phyloP scores from a whole-genome alignment of 495 filamentous ascomycete genomes.

The Talaromyces thailandensis region DNA sequence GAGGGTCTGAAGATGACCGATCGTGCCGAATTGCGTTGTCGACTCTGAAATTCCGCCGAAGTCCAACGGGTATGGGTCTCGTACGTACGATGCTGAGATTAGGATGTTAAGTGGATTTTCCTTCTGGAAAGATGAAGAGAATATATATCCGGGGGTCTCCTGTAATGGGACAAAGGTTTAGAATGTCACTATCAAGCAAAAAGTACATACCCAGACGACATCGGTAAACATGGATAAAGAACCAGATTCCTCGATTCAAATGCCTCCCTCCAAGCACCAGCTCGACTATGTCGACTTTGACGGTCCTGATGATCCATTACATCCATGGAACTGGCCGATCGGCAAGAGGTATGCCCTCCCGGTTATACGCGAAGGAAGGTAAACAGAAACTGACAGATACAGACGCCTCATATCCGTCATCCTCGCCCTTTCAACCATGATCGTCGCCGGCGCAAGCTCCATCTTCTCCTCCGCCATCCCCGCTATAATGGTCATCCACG shows the following conservation, averaged over 20 bases:
- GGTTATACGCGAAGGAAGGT: neutral
- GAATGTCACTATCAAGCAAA: neutral
- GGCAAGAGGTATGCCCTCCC: constrained; percentile 7
- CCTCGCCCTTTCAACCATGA: constrained; percentile 13
- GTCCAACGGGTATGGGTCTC: neutral
- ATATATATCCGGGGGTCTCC: neutral
- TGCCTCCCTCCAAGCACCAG: neutral
- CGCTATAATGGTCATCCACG: constrained; percentile 7
- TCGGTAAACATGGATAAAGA: neutral
- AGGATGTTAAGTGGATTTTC: neutral
- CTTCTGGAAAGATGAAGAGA: neutral
- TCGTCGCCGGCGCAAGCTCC: constrained; percentile 13
- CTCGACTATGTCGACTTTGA: constrained; percentile 10
- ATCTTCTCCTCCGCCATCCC: constrained; percentile 14
- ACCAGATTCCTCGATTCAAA: neutral
- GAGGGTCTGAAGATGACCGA: neutral
- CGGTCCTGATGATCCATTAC: constrained; percentile 10
- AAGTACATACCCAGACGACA: neutral
- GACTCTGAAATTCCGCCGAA: neutral
- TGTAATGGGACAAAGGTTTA: neutral
- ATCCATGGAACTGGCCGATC: constrained; percentile 11
- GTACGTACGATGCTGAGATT: neutral
- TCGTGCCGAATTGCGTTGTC: neutral
- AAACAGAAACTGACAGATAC: neutral
- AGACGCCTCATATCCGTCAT: constrained; percentile 6